A percentile compares a stretch with the other conserved stretches of the same genome.
Evolutionary conservation across 2,329 filamentous ascomycete species (phyloP).

Genomic region (Hymenoscyphus linearis): DNA sequence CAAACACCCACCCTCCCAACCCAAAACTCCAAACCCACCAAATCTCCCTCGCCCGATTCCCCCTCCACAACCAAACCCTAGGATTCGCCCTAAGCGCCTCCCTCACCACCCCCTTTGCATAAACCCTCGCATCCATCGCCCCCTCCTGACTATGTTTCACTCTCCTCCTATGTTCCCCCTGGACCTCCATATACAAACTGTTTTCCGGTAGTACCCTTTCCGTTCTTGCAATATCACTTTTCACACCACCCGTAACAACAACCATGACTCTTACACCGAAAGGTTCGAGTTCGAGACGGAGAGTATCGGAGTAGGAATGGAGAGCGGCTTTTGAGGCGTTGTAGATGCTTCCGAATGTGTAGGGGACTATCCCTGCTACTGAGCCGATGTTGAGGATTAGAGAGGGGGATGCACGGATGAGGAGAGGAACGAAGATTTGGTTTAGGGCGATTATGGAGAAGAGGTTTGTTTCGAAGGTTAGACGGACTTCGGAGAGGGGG

Average conservation of each 20-base stretch:
- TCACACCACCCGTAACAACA: constrained; percentile 25
- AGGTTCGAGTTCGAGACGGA: constrained; percentile 28
- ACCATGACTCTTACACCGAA: constrained; percentile 25
- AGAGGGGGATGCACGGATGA: constrained; percentile 26
- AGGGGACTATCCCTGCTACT: constrained; percentile 64
- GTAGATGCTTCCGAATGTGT: constrained; percentile 82
- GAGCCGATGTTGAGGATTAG: constrained; percentile 28
- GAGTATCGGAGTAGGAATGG: constrained; percentile 18
- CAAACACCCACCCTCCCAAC: constrained; percentile 24
- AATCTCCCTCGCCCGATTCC: constrained; percentile 17
- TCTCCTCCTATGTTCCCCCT: constrained; percentile 17
- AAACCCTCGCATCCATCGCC: constrained; percentile 21
- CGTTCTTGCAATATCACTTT: constrained; percentile 20
- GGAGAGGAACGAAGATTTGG: constrained; percentile 34
- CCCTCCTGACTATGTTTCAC: constrained; percentile 24
- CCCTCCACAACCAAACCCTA: constrained; percentile 25
- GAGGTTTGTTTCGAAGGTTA: constrained; percentile 37
- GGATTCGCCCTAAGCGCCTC: constrained; percentile 21
- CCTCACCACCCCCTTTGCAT: constrained; percentile 25
- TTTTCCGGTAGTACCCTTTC: constrained; percentile 12
- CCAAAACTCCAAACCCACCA: constrained; percentile 20
- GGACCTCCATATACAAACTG: constrained; percentile 23
- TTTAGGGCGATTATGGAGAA: constrained; percentile 40
- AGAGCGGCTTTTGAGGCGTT: constrained; percentile 82
- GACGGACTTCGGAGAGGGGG: constrained; percentile 28